A percentile compares a stretch with the other conserved stretches of the same genome.
Evolutionary conservation across 352 stramenopile genomes (phyloP).

Genomic region (Pythium coloratum): DNA sequence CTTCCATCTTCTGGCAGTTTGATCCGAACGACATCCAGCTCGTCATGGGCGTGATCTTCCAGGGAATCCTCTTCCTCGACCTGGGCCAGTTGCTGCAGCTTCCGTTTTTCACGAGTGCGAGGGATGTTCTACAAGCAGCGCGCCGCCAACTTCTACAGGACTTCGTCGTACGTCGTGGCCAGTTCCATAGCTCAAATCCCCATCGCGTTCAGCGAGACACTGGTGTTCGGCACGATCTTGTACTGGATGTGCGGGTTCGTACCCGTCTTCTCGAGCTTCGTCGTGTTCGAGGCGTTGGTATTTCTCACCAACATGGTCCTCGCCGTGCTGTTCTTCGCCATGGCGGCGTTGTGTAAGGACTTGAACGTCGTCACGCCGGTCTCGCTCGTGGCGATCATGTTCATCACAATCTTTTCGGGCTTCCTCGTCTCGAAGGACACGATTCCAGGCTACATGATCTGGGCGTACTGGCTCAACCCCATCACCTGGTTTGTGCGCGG

Average conservation of each 20-base stretch:
- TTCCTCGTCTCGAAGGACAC: slow-evolving; percentile 35
- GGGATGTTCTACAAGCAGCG: slow-evolving; percentile 77
- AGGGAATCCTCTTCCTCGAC: slow-evolving; percentile 69
- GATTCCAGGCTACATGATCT: slow-evolving; percentile 39
- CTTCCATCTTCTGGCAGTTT: slow-evolving; percentile 29
- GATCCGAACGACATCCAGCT: slow-evolving; percentile 26
- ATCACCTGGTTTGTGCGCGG: slow-evolving; percentile 35
- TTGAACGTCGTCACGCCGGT: slow-evolving; percentile 27
- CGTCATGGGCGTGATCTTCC: slow-evolving; percentile 70
- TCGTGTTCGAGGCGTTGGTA: slow-evolving; percentile 62
- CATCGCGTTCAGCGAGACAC: slow-evolving; percentile 44
- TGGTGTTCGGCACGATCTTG: slow-evolving; percentile 65
- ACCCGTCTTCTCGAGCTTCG: slow-evolving; percentile 30
- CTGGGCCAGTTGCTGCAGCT: slow-evolving; percentile 74
- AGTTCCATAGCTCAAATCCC: slow-evolving; percentile 36
- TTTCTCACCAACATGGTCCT: slow-evolving; percentile 41
- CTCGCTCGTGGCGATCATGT: slow-evolving; percentile 24
- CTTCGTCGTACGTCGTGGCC: slow-evolving; percentile 61
- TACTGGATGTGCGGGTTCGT: slow-evolving; percentile 78
- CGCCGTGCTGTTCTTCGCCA: slow-evolving; percentile 33
- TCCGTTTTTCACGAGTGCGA: slow-evolving; percentile 60
- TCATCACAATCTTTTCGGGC: slow-evolving; percentile 38
- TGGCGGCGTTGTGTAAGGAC: slow-evolving; percentile 25
- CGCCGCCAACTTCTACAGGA: slow-evolving; percentile 68
- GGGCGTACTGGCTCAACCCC: slow-evolving; percentile 53